phyloP scores from a whole-genome alignment of 257 asterid genomes.

The Ajuga chamaepitys region DNA sequence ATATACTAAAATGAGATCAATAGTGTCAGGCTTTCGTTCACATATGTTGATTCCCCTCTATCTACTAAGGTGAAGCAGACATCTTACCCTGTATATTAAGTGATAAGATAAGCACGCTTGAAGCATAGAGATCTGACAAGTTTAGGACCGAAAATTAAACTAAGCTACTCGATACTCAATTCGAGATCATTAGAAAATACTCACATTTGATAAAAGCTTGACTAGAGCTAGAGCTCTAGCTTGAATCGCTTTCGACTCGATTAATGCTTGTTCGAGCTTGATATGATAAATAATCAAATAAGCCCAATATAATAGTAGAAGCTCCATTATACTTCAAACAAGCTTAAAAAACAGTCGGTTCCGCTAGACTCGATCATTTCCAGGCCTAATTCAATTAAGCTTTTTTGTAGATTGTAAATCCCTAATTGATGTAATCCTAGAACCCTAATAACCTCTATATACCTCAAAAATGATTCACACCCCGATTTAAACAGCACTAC shows the following conservation, averaged over 20 bases:
- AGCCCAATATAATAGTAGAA: too few relatives aligned
- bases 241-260: too few relatives aligned
- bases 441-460: constrained; percentile 10
- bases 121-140: not conserved
- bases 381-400: not conserved
- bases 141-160: too few relatives aligned
- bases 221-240: too few relatives aligned
- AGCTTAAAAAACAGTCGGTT: too few relatives aligned
- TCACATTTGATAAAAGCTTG: too few relatives aligned
- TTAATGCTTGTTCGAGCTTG: too few relatives aligned
- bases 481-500: not conserved
- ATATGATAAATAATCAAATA: too few relatives aligned
- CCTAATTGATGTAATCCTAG: constrained; percentile 27
- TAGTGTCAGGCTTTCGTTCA: not conserved
- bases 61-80: not conserved
- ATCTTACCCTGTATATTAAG: not conserved
- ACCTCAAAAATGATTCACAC: not conserved
- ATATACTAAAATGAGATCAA: not conserved
- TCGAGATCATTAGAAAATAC: too few relatives aligned
- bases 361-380: too few relatives aligned
- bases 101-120: not conserved
- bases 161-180: too few relatives aligned
- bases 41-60: not conserved
- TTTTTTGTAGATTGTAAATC: not conserved
- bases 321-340: too few relatives aligned